Percentiles rank a stretch among this genome's conserved stretches.
Conservation (phyloP, 177 flowering plant species). For the Vitis hybrid region DNA sequence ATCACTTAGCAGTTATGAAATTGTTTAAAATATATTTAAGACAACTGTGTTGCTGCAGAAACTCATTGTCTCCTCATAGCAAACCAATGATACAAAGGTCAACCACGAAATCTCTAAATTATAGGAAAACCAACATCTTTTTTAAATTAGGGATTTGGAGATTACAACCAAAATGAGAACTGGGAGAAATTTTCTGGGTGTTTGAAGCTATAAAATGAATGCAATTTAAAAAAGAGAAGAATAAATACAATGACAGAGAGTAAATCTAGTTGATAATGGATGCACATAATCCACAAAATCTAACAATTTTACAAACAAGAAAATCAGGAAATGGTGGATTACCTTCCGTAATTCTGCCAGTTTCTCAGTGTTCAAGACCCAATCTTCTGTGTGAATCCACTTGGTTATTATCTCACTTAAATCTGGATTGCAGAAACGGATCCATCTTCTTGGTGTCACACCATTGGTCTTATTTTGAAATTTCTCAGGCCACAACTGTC, state of each 20-base stretch:
- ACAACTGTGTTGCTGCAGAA: no score
- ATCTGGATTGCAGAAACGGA: constrained; percentile 80
- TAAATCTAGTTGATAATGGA: neutral
- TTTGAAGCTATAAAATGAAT: no score
- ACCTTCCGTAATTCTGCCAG: constrained; percentile 82
- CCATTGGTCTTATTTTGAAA: constrained; percentile 98
- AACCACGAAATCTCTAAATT: no score
- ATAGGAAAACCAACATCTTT: no score
- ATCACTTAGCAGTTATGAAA: no score
- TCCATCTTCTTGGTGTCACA: constrained; percentile 97
- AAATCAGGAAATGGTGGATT: constrained; percentile 8
- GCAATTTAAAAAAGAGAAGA: no score
- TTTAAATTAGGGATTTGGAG: no score
- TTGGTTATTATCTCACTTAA: constrained; percentile 66
- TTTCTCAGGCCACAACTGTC: constrained; percentile 92
- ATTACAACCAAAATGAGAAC: no score
- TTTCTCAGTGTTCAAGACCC: constrained; percentile 78
- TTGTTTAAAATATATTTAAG: no score
- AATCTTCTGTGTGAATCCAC: constrained; percentile 78
- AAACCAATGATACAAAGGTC: no score
- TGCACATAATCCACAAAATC: neutral
- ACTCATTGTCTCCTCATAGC: no score
- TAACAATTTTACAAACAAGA: neutral
- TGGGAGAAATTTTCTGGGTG: no score
- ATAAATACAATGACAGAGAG: neutral